Base-by-base conservation (phyloP, 1,284 basidiomycete species). In the Moesziomyces antarcticus region DNA sequence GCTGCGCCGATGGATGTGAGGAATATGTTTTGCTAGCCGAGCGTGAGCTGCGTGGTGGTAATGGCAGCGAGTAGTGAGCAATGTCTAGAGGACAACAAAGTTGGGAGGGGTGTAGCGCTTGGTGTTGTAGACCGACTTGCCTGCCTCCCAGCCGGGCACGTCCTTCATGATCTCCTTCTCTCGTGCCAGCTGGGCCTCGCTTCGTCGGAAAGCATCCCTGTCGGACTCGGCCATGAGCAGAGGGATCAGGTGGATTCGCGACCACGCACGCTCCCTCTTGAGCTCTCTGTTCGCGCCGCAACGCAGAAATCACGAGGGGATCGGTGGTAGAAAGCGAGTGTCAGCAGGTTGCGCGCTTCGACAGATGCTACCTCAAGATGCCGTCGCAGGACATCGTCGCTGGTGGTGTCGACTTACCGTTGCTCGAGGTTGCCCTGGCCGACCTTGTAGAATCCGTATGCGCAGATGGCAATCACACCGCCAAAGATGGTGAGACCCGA, bases 151-250 rank as follows among this genome's bases (percentile, higher is more conserved):
- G 56, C 90, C 93, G 56, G 89, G 88, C 42, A 97, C 94, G 81
- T 94, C 92, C 87, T 93, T 93, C 95, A 99, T 99, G 82, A 98
- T 93, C 86, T 91, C 91, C 86, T 88, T 89, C 86, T 99, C 96
- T 56, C 94, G 87, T 51, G 87, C 91, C 61, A 91, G 51, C 50
- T 90, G 90, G n/a, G 93, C 94, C 80, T 91, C 88, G 80, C 91
- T 87, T 53, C 94, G 89, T 76, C 94, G 89, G 87, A 92, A 95
- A 51, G 89, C 88, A 85, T 96, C 94, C 63, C 96, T 90, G 87
- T 99, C 95, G 16, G 91, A 90, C 85, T 99, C 95, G 50, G 95
- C 95, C 74, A 95, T 88, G 16, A 85, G 72, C 22, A 98, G 85
- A 18, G 96, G 96, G 44, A 96, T 92, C 48, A 98, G 89, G 87